phyloP scores from a whole-genome alignment of 306 rosid genomes.

The Castanea crenata region DNA sequence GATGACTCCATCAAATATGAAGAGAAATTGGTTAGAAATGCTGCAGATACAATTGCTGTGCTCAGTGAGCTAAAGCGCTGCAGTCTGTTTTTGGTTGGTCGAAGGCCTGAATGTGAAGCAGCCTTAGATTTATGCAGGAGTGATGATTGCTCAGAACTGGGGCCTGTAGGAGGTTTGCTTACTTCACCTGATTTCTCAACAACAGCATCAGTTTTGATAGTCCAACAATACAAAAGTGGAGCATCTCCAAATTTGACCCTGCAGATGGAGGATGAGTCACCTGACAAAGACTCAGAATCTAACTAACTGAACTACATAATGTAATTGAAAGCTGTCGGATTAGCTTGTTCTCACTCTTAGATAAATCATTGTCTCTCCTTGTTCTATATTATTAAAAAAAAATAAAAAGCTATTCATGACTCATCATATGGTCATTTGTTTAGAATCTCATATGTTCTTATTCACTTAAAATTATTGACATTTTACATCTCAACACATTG shows the following conservation, averaged over 20 bases:
- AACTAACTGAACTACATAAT: not conserved
- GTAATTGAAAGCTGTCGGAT: not conserved
- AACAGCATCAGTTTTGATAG: conserved; percentile 57
- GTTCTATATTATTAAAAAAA: too few species aligned
- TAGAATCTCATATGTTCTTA: too few species aligned
- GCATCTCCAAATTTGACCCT: conserved; percentile 8
- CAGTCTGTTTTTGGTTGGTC: conserved; percentile 59
- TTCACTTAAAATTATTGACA: too few species aligned
- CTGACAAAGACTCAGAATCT: conserved; percentile 4
- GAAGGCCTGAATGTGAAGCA: conserved; percentile 30
- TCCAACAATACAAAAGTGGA: conserved; percentile 34
- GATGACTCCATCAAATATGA: conserved; percentile 45
- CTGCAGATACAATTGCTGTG: conserved; percentile 36
- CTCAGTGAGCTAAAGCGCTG: conserved; percentile 35
- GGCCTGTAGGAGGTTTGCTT: conserved; percentile 55
- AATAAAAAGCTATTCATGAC: too few species aligned
- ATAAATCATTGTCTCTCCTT: not conserved
- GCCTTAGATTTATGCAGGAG: conserved; percentile 8
- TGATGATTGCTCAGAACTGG: conserved; percentile 43
- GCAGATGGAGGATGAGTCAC: conserved; percentile 17
- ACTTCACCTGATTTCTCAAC: conserved; percentile 49
- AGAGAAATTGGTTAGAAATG: conserved; percentile 37
- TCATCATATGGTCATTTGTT: too few species aligned
- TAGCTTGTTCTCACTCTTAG: not conserved
- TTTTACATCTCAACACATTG: too few species aligned